These are phyloP conservation scores for Lunularia cruciata DNA, from an alignment of 225 moss, liverwort and hornwort species.

Conservation along the genomic window DNA sequence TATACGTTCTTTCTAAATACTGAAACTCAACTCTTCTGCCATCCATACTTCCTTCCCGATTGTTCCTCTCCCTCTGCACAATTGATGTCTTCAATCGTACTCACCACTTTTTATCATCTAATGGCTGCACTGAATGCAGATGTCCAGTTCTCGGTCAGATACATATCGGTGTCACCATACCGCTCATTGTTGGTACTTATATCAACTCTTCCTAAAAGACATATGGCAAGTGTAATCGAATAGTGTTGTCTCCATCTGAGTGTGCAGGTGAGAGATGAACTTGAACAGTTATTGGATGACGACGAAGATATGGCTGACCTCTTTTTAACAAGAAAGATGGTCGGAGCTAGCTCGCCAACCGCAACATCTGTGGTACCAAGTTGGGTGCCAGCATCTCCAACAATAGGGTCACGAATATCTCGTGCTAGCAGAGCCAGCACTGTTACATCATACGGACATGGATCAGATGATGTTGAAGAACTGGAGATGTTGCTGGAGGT, in stretches of 20 bases:
- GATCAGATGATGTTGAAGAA: slow-evolving; percentile 89
- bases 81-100: no score
- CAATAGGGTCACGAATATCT: slow-evolving; percentile 85
- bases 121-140: no score
- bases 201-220: no score
- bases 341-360: slow-evolving; percentile 64
- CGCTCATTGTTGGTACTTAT: no score
- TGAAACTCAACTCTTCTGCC: no score
- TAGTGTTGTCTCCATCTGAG: not conserved
- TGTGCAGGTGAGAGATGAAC: slow-evolving; percentile 94
- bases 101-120: no score
- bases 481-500: slow-evolving; percentile 99
- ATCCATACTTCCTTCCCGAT: no score
- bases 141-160: no score
- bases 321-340: slow-evolving; percentile 82
- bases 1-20: no score
- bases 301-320: slow-evolving; percentile 99
- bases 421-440: slow-evolving; percentile 86
- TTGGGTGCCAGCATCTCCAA: slow-evolving; percentile 84
- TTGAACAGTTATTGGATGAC: slow-evolving; percentile 95
- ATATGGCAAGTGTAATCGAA: no score
- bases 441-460: slow-evolving; percentile 75
- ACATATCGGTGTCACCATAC: no score
- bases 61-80: no score
- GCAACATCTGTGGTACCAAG: slow-evolving; percentile 46